A percentile compares a stretch with the other conserved stretches of the same genome.
Conservation (phyloP, 768 basidiomycete species). For the Amanita muscaria region DNA sequence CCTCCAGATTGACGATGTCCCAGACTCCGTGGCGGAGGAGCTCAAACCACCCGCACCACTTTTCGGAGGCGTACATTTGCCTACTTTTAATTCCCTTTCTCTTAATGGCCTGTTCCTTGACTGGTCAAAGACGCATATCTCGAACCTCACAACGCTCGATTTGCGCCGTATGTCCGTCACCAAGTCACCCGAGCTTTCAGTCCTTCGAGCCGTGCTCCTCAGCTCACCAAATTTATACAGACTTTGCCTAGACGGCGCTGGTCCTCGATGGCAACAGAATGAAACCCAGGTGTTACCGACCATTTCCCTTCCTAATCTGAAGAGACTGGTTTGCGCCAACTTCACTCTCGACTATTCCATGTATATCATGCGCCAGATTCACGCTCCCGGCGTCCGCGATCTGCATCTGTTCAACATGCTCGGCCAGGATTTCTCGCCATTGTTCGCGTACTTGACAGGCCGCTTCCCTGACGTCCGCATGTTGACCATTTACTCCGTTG, state of each 20-base stretch:
- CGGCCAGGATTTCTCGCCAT: slow-evolving; percentile 40
- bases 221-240: slow-evolving; percentile 42
- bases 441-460: slow-evolving; percentile 38
- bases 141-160: slow-evolving; percentile 56
- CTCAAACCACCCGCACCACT: slow-evolving; percentile 29
- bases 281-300: slow-evolving; percentile 21
- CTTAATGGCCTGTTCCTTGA: slow-evolving; percentile 55
- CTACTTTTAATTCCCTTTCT: slow-evolving; percentile 39
- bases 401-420: slow-evolving; percentile 48
- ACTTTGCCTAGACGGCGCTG: slow-evolving; percentile 55
- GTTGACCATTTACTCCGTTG: slow-evolving; percentile 42
- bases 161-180: slow-evolving; percentile 51
- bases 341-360: slow-evolving; percentile 39
- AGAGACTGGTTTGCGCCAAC: slow-evolving; percentile 48
- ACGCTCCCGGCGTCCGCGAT: slow-evolving; percentile 49
- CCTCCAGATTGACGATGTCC: slow-evolving; percentile 34
- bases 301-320: slow-evolving; percentile 40
- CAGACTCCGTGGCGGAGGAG: slow-evolving; percentile 23
- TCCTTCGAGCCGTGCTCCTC: slow-evolving; percentile 45
- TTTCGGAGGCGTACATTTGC: slow-evolving; percentile 42
- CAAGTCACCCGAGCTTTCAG: slow-evolving; percentile 36
- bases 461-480: slow-evolving; percentile 45
- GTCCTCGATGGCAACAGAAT: slow-evolving; percentile 31
- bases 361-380: slow-evolving; percentile 39
- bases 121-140: slow-evolving; percentile 40